Conservation (phyloP, 331 rosid species). For the Arachis monticola region DNA sequence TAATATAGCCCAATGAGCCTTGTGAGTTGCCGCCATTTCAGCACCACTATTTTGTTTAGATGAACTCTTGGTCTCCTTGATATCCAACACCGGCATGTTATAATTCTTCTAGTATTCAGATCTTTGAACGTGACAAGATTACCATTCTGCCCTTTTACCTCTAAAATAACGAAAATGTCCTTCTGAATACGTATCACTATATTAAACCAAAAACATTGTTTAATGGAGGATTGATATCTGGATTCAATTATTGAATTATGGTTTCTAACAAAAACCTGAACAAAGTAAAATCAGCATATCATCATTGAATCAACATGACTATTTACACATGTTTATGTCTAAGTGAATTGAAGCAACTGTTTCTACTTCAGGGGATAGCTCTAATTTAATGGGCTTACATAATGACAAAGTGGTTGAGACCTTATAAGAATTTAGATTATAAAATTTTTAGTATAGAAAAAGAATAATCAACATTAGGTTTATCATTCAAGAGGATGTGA, state of each 20-base stretch:
- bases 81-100: too few species aligned
- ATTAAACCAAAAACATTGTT: constrained; percentile 32
- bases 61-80: too few species aligned
- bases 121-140: too few species aligned
- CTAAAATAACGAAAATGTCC: too few species aligned
- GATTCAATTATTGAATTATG: constrained; percentile 24
- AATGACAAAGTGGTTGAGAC: constrained; percentile 26
- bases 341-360: constrained; percentile 90
- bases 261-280: constrained; percentile 34
- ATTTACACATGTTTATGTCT: constrained; percentile 78
- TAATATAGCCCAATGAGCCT: too few species aligned
- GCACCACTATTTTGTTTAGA: too few species aligned
- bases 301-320: constrained; percentile 22
- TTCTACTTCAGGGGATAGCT: constrained; percentile 93
- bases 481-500: constrained; percentile 28
- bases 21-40: too few species aligned
- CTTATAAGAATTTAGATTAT: constrained; percentile 30
- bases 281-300: constrained; percentile 33
- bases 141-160: too few species aligned
- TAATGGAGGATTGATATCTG: constrained; percentile 16
- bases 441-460: constrained; percentile 31
- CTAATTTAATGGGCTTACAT: constrained; percentile 79
- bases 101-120: too few species aligned
- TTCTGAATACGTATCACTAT: not conserved
- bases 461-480: constrained; percentile 31